Percentiles rank a stretch among this genome's conserved stretches.
Conservation (phyloP, 305 asterid genomes). For the Solanum chacoense region DNA sequence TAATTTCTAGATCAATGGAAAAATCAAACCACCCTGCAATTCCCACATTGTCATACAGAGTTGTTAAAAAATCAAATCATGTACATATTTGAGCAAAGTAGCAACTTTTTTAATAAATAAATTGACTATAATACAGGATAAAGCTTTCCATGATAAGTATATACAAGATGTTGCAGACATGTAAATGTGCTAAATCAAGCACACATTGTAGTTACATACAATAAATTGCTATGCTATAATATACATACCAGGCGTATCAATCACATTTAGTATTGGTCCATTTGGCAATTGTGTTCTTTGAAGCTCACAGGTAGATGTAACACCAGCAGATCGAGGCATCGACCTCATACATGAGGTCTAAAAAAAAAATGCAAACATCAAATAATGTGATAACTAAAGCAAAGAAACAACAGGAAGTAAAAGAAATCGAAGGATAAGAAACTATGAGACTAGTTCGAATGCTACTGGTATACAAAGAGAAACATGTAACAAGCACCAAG, state of each 20-base stretch:
- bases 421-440: too few species aligned
- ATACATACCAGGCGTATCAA: constrained; percentile 39
- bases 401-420: too few species aligned
- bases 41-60: neutral
- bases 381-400: too few species aligned
- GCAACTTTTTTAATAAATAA: too few species aligned
- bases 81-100: too few species aligned
- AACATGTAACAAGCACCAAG: too few species aligned
- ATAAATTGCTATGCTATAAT: neutral
- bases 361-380: too few species aligned
- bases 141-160: neutral
- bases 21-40: neutral
- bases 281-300: constrained; percentile 29
- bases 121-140: neutral
- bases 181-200: neutral
- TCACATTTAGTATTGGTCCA: constrained; percentile 9
- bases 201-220: neutral
- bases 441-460: too few species aligned
- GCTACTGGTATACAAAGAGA: too few species aligned
- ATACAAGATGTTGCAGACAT: neutral
- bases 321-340: too few species aligned
- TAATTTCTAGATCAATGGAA: neutral
- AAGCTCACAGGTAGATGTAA: neutral
- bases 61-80: too few species aligned
- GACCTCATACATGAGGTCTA: too few species aligned